Base-by-base conservation (phyloP, 2,329 filamentous ascomycete species). In the Colletotrichum salicis region DNA sequence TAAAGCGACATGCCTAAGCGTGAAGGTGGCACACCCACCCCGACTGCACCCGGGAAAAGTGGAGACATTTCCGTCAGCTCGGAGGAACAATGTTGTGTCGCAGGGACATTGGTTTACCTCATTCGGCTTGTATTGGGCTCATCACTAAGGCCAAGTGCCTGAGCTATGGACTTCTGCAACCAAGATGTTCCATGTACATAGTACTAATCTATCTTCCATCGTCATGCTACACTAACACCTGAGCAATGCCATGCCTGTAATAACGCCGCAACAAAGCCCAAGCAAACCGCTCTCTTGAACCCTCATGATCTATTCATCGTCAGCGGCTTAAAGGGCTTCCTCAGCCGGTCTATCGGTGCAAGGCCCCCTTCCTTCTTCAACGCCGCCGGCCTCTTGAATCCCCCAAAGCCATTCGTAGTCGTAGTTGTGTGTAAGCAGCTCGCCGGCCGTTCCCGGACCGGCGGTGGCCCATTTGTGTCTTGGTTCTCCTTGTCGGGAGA, bases 251-350 rank as follows among this genome's bases (percentile, higher is more conserved):
- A 27, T 63, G 31, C 27, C 31, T 15, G 37, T 31, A 29, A 8
- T 10, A 63, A 63, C 48, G 48, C 60, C 31, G 41, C 45, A 29
- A 29, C 27, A 33, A 27, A 63, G 33, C 24, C 45, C 19, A 54
- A 35, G 13, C 12, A 37, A 52, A 19, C 58, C 29, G 54, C 37
- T 19, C 27, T 29, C 27, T 29, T 29, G 35, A 56, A 24, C 54
- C 33, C 10, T 72, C 29, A 72, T 52, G 60, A 55, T 29, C 86
- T 82, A 70, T 85, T 86, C 24, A 89, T 85, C 12, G 87, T 89
- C 75, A 89, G 80, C 55, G 86, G 86, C 79, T 88, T 89, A 69
- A 90, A 90, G 6, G 88, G 88, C 76, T 85, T 88, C 66, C 83
- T 82, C 60, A 89, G 77, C 74, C 83, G 83, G 61, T 87, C 84